Evolutionary conservation across 2,329 filamentous ascomycete species (phyloP).

Genomic region (Phyllosticta paracitricarpa): DNA sequence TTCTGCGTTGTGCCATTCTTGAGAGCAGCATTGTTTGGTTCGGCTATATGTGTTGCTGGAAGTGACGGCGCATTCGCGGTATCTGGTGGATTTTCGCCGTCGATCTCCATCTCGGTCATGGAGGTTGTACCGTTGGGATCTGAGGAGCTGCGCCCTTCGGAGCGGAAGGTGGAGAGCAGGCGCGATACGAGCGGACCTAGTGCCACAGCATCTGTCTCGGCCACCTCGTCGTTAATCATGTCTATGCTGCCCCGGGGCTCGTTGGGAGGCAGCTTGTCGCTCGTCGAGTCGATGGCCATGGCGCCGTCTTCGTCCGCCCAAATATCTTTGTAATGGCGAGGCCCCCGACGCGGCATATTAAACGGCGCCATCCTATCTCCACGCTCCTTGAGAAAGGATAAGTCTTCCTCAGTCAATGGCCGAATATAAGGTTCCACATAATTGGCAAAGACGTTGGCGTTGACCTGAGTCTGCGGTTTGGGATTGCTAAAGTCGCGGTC

Average conservation of each 20-base stretch:
- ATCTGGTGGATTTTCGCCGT: slow-evolving; percentile 30
- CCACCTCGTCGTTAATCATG: slow-evolving; percentile 73
- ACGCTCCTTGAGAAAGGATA: slow-evolving; percentile 82
- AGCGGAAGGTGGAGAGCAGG: slow-evolving; percentile 69
- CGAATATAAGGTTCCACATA: slow-evolving; percentile 90
- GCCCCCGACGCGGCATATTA: slow-evolving; percentile 73
- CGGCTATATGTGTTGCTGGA: slow-evolving; percentile 70
- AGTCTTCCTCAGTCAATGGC: slow-evolving; percentile 82
- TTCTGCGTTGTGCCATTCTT: slow-evolving; percentile 67
- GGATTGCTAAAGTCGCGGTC: slow-evolving; percentile 93
- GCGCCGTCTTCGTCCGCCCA: slow-evolving; percentile 92
- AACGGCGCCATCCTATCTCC: slow-evolving; percentile 79
- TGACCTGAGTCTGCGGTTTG: slow-evolving; percentile 90
- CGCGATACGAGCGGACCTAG: slow-evolving; percentile 78
- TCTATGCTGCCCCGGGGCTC: slow-evolving; percentile 79
- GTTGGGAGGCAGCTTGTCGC: slow-evolving; percentile 64
- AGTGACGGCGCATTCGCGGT: slow-evolving; percentile 36
- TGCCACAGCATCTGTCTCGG: slow-evolving; percentile 81
- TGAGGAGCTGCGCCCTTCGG: slow-evolving; percentile 56
- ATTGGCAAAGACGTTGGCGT: slow-evolving; percentile 82
- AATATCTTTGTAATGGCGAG: slow-evolving; percentile 75
- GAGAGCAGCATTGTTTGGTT: slow-evolving; percentile 66
- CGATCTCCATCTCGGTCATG: slow-evolving; percentile 42
- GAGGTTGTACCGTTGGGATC: slow-evolving; percentile 37
- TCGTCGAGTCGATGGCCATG: slow-evolving; percentile 60